phyloP scores from a whole-genome alignment of 2,329 filamentous ascomycete genomes.

The Fusarium sulawesiense region DNA sequence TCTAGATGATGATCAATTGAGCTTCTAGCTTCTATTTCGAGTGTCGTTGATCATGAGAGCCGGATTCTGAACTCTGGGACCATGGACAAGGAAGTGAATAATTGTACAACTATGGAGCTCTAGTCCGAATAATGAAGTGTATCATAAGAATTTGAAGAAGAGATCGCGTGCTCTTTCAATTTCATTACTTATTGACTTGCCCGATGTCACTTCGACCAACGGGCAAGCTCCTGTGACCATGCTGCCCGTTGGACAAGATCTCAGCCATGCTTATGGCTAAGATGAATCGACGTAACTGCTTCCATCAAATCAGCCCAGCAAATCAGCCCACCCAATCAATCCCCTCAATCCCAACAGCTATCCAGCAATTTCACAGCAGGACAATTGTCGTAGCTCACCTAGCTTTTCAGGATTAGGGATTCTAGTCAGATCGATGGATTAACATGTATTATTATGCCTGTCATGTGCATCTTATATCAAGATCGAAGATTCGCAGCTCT shows the following conservation, averaged over 20 bases:
- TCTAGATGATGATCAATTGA: constrained; percentile 46
- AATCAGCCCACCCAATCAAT: background rate
- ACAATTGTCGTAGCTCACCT: background rate
- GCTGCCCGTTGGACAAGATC: background rate
- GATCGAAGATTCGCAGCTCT: background rate
- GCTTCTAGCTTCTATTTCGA: constrained; percentile 39
- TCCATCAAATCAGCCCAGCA: background rate
- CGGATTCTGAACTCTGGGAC: constrained; percentile 41
- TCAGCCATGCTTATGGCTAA: background rate
- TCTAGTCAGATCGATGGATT: background rate
- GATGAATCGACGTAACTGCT: background rate
- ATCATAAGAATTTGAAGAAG: background rate
- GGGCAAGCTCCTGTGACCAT: background rate
- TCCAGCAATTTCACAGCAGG: background rate
- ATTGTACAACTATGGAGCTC: constrained; percentile 48
- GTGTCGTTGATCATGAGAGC: constrained; percentile 40
- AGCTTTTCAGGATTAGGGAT: background rate
- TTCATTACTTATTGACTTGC: background rate
- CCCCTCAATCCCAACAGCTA: background rate
- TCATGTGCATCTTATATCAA: background rate
- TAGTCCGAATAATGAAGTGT: constrained; percentile 38
- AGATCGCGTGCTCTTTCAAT: background rate
- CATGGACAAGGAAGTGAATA: constrained; percentile 46
- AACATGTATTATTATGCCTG: background rate
- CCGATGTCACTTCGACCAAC: background rate